Base-by-base conservation (phyloP, 208 protist genomes). In the Trypanosomatidae sp. region DNA sequence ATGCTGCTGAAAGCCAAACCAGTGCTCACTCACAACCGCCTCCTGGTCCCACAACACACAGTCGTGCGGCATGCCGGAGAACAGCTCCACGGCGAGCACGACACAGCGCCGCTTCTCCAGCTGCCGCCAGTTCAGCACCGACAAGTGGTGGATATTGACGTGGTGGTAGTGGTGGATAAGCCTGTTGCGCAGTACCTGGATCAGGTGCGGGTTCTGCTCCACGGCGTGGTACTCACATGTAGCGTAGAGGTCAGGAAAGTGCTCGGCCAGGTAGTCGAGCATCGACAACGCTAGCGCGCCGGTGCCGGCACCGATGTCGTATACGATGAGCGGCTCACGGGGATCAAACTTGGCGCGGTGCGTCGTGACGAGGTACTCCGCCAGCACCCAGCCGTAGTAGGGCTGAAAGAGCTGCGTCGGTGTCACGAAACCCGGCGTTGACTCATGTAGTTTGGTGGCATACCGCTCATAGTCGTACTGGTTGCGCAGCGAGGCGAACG, bases 231-330 rank as follows among this genome's bases (percentile, higher is more conserved):
- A 97, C 73, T 97, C 88, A 74, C 87, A 91, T 17, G 71, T 65
- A 39, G 70, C 82, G 79, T 97, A 97, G 41, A 94, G 78, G 6
- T 69, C 78, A n/a, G 87, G 82, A 66, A 94, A 95, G 74, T 97
- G 86, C 82, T 95, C 87, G 25, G 85, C 86, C 13, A 97, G 79
- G 82, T 95, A 95, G 69, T 95, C 86, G 33, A 97, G 79, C 25
- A 97, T 58, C 44, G 82, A 90, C 36, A 88, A 65, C 33, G 89
- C 87, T 46, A 95, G 84, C 3, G 93, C 89, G 22, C 93, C 93
- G 39, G 88, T 95, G 58, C 93, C 93, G 59, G 90, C 91, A 10
- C 93, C 93, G 46, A 97, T 77, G 70, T 97, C 93, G 80, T 97
- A 97, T 39, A 97, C 84, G 33, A 95, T 75, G 44, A 97, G 85